phyloP scores from a whole-genome alignment of 2,329 filamentous ascomycete species.

The Didymella glomerata region DNA sequence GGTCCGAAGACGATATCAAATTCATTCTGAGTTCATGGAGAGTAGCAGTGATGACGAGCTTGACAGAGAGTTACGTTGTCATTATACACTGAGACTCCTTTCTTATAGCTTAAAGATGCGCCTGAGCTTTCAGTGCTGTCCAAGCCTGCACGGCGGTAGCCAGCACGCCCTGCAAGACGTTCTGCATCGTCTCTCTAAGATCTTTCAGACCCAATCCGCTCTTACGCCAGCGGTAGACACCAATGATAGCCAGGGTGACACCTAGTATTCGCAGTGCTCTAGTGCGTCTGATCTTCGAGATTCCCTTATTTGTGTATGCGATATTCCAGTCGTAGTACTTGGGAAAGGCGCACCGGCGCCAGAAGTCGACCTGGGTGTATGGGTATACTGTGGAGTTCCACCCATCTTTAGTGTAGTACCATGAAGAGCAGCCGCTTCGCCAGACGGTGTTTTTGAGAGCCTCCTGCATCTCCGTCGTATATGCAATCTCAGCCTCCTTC shows the following conservation, averaged over 20 bases:
- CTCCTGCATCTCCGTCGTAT: slow-evolving; percentile 54
- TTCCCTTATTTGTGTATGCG: slow-evolving; percentile 60
- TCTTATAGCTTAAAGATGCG: not conserved
- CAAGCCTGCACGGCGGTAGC: slow-evolving; percentile 18
- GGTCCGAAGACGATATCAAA: not conserved
- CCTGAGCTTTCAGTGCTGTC: slow-evolving; percentile 14
- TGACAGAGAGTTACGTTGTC: not conserved
- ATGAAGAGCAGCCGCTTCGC: slow-evolving; percentile 64
- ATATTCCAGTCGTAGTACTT: slow-evolving; percentile 64
- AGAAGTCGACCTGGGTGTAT: slow-evolving; percentile 62
- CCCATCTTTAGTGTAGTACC: slow-evolving; percentile 77
- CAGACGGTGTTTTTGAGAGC: slow-evolving; percentile 62
- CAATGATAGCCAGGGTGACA: slow-evolving; percentile 33
- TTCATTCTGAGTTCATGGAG: not conserved
- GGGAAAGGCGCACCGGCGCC: slow-evolving; percentile 61
- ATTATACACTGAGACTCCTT: not conserved
- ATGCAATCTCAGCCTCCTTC: slow-evolving; percentile 79
- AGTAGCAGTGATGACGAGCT: not conserved
- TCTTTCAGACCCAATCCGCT: slow-evolving; percentile 36
- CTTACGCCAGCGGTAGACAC: slow-evolving; percentile 36
- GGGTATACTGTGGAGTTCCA: slow-evolving; percentile 76
- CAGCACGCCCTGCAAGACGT: slow-evolving; percentile 23
- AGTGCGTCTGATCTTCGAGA: slow-evolving; percentile 42
- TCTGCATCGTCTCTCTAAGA: slow-evolving; percentile 24
- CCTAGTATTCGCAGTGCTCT: slow-evolving; percentile 29